Percentiles rank a stretch among this genome's conserved stretches.
Evolutionary conservation across 1,284 basidiomycete species (phyloP).

Genomic region (Agaricales sp.): DNA sequence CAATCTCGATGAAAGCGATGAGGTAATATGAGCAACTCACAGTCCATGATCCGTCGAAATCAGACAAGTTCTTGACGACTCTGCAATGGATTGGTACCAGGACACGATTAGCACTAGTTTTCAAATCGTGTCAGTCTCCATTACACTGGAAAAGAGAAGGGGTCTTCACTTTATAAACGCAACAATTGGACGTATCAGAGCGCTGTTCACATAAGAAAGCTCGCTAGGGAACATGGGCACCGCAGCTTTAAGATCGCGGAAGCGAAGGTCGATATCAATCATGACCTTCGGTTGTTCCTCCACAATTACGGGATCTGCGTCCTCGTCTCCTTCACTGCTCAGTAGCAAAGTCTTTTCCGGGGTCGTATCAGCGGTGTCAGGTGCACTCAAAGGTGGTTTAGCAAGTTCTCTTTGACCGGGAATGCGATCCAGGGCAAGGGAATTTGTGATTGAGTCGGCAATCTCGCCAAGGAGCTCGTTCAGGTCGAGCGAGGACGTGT

Average conservation of each 20-base stretch:
- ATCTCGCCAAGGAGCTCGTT: slow-evolving; percentile 89
- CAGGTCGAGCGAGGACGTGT: slow-evolving; percentile 68
- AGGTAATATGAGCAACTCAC: slow-evolving; percentile 33
- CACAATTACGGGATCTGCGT: slow-evolving; percentile 17
- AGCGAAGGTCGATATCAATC: slow-evolving; percentile 91
- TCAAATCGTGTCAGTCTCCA: slow-evolving; percentile 11
- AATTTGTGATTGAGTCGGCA: slow-evolving; percentile 74
- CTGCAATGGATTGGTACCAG: slow-evolving; percentile 86
- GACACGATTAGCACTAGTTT: slow-evolving; percentile 74
- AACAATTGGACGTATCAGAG: slow-evolving; percentile 94
- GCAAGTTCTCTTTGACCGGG: slow-evolving; percentile 85
- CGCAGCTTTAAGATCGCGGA: slow-evolving; percentile 92
- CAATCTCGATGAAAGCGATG: slow-evolving; percentile 14
- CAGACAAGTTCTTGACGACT: slow-evolving; percentile 67
- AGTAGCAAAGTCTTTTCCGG: no score
- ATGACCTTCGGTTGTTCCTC: slow-evolving; percentile 47
- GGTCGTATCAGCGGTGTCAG: slow-evolving; percentile 24
- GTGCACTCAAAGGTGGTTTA: slow-evolving; percentile 78
- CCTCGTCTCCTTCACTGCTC: slow-evolving; percentile 11
- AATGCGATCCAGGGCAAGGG: slow-evolving; percentile 52
- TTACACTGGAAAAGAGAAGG: slow-evolving; percentile 3
- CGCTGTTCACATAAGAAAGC: slow-evolving; percentile 87
- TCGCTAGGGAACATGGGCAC: slow-evolving; percentile 87
- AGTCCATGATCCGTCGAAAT: slow-evolving; percentile 88
- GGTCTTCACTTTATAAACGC: slow-evolving; percentile 90